Percentiles rank a stretch among this genome's conserved stretches.
These are phyloP conservation scores for Myriosclerotinia curreyana DNA, from an alignment of 2,329 filamentous ascomycete genomes.

Conservation along the genomic window DNA sequence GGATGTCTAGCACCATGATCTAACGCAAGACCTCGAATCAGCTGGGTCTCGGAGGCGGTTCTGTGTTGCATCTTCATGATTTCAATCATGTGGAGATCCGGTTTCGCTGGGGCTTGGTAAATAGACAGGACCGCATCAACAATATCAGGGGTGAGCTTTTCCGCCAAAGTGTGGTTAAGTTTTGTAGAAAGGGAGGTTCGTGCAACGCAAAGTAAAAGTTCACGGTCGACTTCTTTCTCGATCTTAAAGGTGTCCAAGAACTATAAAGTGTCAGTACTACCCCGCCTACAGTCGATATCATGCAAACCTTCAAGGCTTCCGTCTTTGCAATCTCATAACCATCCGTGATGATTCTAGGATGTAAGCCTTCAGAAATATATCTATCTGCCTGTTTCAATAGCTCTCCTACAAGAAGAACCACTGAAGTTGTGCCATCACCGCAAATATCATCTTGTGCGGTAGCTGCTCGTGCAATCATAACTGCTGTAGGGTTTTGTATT, in stretches of 20 bases:
- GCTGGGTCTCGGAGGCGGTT: constrained; percentile 89
- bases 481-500: constrained; percentile 97
- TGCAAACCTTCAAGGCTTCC: constrained; percentile 75
- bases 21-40: constrained; percentile 87
- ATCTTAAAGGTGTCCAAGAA: constrained; percentile 96
- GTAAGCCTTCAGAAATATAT: constrained; percentile 94
- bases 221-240: constrained; percentile 80
- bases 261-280: constrained; percentile 44
- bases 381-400: constrained; percentile 96
- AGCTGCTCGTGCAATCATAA: constrained; percentile 77
- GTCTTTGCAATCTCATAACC: constrained; percentile 96
- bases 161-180: constrained; percentile 82
- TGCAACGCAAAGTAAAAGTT: constrained; percentile 89
- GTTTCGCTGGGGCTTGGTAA: constrained; percentile 83
- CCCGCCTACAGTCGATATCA: not conserved
- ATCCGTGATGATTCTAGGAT: constrained; percentile 94
- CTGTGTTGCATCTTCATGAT: constrained; percentile 99
- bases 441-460: constrained; percentile 98
- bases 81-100: constrained; percentile 98
- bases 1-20: constrained; percentile 96
- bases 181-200: constrained; percentile 94
- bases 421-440: constrained; percentile 95
- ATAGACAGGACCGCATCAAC: constrained; percentile 96
- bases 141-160: constrained; percentile 89
- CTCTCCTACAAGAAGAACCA: constrained; percentile 92